These are phyloP conservation scores for Monosporozyma yasuniensis DNA, from an alignment of 805 yeast species.

Conservation along the genomic window DNA sequence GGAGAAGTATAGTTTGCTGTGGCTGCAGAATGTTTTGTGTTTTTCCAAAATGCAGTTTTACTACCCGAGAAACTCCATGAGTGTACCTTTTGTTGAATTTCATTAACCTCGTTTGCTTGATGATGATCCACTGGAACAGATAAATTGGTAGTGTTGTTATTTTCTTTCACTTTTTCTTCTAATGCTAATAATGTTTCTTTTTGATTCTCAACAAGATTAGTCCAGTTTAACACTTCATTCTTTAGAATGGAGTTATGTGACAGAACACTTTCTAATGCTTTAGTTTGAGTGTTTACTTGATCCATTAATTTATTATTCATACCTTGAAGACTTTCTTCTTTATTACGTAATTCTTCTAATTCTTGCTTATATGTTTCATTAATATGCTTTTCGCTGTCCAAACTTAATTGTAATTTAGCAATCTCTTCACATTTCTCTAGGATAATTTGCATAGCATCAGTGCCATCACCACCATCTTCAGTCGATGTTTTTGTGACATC, in stretches of 20 bases:
- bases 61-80: conserved; percentile 3
- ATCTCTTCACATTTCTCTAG: conserved; percentile 20
- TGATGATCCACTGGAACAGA: background rate
- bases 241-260: conserved; percentile 11
- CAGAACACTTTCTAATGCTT: conserved; percentile 12
- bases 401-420: conserved; percentile 13
- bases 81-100: background rate
- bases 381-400: conserved; percentile 15
- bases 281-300: conserved; percentile 16
- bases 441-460: conserved; percentile 12
- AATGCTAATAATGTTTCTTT: conserved; percentile 10
- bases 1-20: background rate
- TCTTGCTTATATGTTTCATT: conserved; percentile 8
- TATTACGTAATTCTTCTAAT: conserved; percentile 8
- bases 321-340: conserved; percentile 6
- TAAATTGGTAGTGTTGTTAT: background rate
- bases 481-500: background rate
- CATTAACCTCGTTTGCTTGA: background rate
- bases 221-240: conserved; percentile 12
- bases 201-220: conserved; percentile 9
- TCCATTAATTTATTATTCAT: conserved; percentile 19
- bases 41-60: conserved; percentile 7
- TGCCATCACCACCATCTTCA: background rate
- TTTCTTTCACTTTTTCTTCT: conserved; percentile 10
- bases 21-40: conserved; percentile 13